Evolutionary conservation across 2,329 filamentous ascomycete genomes (phyloP).

Genomic region (Penicillium sp.): DNA sequence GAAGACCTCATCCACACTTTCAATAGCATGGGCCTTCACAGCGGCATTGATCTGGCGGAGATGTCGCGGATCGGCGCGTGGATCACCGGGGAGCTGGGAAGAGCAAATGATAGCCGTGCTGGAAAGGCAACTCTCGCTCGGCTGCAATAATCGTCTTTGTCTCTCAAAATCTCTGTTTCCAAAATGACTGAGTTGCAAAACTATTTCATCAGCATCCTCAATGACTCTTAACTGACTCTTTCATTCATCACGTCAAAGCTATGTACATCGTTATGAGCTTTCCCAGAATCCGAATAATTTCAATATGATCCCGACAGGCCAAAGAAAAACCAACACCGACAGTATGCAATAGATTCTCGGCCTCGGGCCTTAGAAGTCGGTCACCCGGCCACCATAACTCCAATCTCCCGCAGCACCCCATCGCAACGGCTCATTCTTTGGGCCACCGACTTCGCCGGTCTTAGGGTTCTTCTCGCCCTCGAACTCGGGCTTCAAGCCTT

Average conservation of each 20-base stretch:
- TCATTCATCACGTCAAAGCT: not conserved
- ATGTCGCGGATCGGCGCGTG: conserved; percentile 53
- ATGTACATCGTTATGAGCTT: not conserved
- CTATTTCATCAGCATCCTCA: not conserved
- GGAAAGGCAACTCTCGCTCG: conserved; percentile 49
- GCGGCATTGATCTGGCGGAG: conserved; percentile 53
- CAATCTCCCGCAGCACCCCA: conserved; percentile 77
- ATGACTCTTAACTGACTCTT: not conserved
- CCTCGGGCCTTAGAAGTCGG: conserved; percentile 63
- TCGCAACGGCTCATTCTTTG: conserved; percentile 91
- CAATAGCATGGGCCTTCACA: conserved; percentile 57
- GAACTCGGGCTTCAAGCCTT: conserved; percentile 83
- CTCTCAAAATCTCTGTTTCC: not conserved
- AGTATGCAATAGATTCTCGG: conserved; percentile 15
- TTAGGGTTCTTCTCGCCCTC: conserved; percentile 85
- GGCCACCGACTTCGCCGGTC: conserved; percentile 92
- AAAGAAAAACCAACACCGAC: conserved; percentile 20
- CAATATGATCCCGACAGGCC: not conserved
- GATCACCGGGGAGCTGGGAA: conserved; percentile 52
- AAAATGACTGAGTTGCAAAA: not conserved
- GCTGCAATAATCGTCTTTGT: conserved; percentile 14
- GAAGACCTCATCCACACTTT: conserved; percentile 59
- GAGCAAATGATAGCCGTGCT: conserved; percentile 50
- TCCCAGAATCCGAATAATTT: not conserved
- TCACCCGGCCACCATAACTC: conserved; percentile 93